A percentile compares a stretch with the other conserved stretches of the same genome.
Conservation (phyloP, 208 protist species). For the Wallacemonas collosoma region DNA sequence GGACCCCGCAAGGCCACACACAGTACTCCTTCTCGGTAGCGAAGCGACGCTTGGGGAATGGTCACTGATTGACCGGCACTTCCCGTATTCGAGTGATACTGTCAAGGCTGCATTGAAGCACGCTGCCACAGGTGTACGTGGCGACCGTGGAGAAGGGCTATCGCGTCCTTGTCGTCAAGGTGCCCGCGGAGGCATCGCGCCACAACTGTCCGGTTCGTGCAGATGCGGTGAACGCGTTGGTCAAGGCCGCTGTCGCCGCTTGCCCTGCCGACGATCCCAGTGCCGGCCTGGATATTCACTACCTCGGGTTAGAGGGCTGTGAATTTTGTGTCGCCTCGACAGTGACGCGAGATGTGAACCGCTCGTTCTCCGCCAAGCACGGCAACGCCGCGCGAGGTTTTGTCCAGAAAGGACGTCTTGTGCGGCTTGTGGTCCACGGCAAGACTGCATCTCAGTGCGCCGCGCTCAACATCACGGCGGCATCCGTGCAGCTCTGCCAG, state of each 20-base stretch:
- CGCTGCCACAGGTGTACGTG: constrained; percentile 25
- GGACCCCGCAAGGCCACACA: constrained; percentile 11
- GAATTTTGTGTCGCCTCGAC: constrained; percentile 43
- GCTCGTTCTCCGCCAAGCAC: constrained; percentile 73
- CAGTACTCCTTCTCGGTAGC: constrained; percentile 60
- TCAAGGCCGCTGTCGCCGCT: constrained; percentile 45
- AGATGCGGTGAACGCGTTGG: constrained; percentile 50
- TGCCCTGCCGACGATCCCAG: constrained; percentile 9
- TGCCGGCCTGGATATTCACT: constrained; percentile 56
- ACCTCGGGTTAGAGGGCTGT: constrained; percentile 37
- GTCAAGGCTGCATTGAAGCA: constrained; percentile 18
- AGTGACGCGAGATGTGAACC: constrained; percentile 56
- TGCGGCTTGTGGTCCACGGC: constrained; percentile 48
- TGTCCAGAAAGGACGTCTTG: constrained; percentile 26
- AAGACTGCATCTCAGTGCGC: constrained; percentile 21
- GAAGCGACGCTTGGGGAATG: constrained; percentile 32
- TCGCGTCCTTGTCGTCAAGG: constrained; percentile 49
- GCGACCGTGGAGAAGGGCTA: constrained; percentile 22
- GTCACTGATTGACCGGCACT: background rate
- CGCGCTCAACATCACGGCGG: constrained; percentile 40
- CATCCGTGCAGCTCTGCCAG: constrained; percentile 69
- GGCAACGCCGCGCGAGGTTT: constrained; percentile 48
- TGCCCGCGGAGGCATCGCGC: constrained; percentile 53
- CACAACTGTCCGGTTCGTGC: constrained; percentile 79
- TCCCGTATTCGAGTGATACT: constrained; percentile 13